Evolutionary conservation across 208 protist species (phyloP).

Genomic region (Cochliopodium minus): DNA sequence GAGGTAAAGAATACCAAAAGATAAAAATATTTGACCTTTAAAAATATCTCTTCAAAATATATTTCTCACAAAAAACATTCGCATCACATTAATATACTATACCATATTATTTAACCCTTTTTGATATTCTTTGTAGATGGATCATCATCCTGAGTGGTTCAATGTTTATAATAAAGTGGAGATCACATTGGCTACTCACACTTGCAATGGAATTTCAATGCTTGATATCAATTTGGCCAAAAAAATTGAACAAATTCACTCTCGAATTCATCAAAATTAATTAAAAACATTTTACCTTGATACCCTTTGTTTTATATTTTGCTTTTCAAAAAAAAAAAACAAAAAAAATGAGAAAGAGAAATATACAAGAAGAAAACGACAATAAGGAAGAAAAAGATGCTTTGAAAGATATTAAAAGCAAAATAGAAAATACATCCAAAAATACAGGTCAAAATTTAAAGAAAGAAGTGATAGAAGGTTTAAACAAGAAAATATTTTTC

Average conservation of each 20-base stretch:
- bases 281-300: no score
- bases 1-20: constrained; percentile 10
- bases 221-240: constrained; percentile 27
- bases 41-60: background rate
- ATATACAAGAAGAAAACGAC: no score
- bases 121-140: constrained; percentile 19
- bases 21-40: background rate
- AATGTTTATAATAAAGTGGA: constrained; percentile 78
- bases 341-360: no score
- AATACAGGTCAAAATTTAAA: no score
- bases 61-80: background rate
- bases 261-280: background rate
- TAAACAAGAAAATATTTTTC: no score
- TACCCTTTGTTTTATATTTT: no score
- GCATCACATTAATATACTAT: background rate
- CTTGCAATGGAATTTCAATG: constrained; percentile 50
- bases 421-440: no score
- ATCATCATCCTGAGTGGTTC: constrained; percentile 81
- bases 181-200: constrained; percentile 74
- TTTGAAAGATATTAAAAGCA: no score
- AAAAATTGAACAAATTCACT: background rate
- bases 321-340: no score
- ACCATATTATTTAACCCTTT: background rate
- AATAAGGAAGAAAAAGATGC: no score
- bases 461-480: no score